Evolutionary conservation across 2,329 filamentous ascomycete species (phyloP).

Genomic region (Diaporthe caulivora): DNA sequence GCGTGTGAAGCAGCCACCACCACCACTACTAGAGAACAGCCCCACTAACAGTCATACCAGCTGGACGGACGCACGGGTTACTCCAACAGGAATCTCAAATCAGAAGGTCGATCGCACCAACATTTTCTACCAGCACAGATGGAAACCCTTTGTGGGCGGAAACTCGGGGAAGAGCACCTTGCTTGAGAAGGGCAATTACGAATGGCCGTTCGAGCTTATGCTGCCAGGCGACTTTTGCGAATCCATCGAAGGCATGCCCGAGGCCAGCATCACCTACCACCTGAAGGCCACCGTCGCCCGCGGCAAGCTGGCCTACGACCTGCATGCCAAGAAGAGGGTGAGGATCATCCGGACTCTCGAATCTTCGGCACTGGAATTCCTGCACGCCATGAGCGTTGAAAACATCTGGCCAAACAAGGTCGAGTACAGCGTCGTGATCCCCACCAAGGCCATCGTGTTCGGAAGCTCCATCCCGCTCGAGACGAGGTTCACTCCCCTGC

Average conservation of each 20-base stretch:
- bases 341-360: constrained; percentile 84
- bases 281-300: constrained; percentile 90
- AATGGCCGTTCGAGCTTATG: constrained; percentile 83
- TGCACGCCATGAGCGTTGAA: constrained; percentile 94
- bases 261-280: constrained; percentile 90
- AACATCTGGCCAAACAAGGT: constrained; percentile 99
- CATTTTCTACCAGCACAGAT: constrained; percentile 76
- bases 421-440: constrained; percentile 93
- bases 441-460: constrained; percentile 94
- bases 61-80: constrained; percentile 65
- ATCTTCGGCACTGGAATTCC: constrained; percentile 79
- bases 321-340: constrained; percentile 82
- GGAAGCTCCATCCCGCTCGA: constrained; percentile 88
- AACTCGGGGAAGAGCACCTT: constrained; percentile 67
- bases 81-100: constrained; percentile 69
- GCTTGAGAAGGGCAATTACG: constrained; percentile 81
- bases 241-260: constrained; percentile 89
- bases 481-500: constrained; percentile 86
- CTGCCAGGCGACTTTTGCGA: constrained; percentile 82
- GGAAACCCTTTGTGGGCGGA: constrained; percentile 74
- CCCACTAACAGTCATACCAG: constrained; percentile 48
- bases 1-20: not conserved
- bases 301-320: constrained; percentile 89
- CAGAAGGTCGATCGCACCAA: constrained; percentile 70
- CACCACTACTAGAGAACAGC: not conserved